phyloP scores from a whole-genome alignment of 371 early-diverging fungal species.

The Apophysomyces ossiformis region DNA sequence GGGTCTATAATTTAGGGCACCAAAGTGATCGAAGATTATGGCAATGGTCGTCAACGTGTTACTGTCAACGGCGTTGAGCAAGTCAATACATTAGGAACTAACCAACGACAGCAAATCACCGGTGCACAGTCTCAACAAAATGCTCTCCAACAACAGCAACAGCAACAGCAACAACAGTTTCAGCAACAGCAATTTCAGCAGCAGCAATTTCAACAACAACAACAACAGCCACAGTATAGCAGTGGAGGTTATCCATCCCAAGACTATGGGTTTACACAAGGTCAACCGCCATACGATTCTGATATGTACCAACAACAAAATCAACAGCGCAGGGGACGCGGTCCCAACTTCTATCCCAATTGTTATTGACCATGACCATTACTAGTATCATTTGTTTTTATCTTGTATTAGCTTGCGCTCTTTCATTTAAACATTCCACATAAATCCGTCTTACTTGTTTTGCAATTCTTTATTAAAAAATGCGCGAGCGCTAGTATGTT shows the following conservation, averaged over 20 bases:
- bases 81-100: constrained; percentile 16
- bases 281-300: neutral
- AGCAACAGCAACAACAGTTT: neutral
- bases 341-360: neutral
- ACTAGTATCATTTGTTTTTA: neutral
- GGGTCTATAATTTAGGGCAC: constrained; percentile 27
- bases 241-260: neutral
- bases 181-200: no score
- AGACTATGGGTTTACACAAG: no score
- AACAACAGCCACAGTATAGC: neutral
- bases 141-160: neutral
- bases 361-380: neutral
- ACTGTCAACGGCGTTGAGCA: constrained; percentile 44
- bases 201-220: no score
- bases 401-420: neutral
- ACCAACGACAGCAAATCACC: neutral
- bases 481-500: no score
- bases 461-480: no score
- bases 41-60: constrained; percentile 32
- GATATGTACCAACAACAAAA: neutral
- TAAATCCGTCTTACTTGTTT: neutral
- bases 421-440: neutral
- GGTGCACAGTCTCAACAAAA: neutral
- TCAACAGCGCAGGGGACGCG: neutral
- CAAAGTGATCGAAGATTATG: constrained; percentile 44